Percentiles rank a stretch among this genome's conserved stretches.
Evolutionary conservation across 2,329 filamentous ascomycete species (phyloP).

Genomic region (Amphichorda felina): DNA sequence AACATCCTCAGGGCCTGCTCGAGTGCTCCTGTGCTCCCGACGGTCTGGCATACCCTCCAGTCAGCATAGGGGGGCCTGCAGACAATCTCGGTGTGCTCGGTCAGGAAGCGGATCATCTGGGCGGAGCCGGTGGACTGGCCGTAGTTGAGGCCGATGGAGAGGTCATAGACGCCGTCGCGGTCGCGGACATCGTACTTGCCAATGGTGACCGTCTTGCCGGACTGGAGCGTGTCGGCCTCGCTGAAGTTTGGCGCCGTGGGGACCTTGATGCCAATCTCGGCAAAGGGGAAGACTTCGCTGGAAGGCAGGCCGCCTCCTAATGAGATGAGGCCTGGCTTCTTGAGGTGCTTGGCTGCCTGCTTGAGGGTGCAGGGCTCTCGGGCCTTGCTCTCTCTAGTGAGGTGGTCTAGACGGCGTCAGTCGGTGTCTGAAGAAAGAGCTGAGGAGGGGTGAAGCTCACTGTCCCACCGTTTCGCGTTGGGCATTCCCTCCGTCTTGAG

Average conservation of each 20-base stretch:
- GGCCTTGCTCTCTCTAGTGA: slow-evolving; percentile 50
- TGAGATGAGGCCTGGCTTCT: slow-evolving; percentile 75
- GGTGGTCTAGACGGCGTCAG: slow-evolving; percentile 27
- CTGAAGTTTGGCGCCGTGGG: slow-evolving; percentile 59
- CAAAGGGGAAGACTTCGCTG: slow-evolving; percentile 85
- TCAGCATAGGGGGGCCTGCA: slow-evolving; percentile 80
- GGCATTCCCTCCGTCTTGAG: slow-evolving; percentile 42
- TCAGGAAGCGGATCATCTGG: slow-evolving; percentile 81
- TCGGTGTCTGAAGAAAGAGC: neutral
- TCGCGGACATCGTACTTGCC: slow-evolving; percentile 76
- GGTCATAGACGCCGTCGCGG: slow-evolving; percentile 42
- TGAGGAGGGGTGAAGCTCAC: slow-evolving; percentile 39
- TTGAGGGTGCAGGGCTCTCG: slow-evolving; percentile 66
- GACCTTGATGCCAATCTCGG: slow-evolving; percentile 63
- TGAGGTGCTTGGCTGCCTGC: slow-evolving; percentile 65
- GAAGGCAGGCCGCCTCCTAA: slow-evolving; percentile 86
- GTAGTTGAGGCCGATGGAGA: slow-evolving; percentile 87
- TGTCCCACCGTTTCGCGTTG: slow-evolving; percentile 72
- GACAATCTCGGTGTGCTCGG: slow-evolving; percentile 90
- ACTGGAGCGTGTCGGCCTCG: slow-evolving; percentile 50
- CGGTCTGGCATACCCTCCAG: slow-evolving; percentile 74
- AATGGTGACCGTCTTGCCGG: slow-evolving; percentile 49
- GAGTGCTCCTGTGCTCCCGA: slow-evolving; percentile 76
- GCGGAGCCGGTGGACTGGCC: slow-evolving; percentile 76
- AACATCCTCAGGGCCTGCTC: slow-evolving; percentile 81